phyloP scores from a whole-genome alignment of 805 yeast species.

The Wickerhamomyces silvicola region DNA sequence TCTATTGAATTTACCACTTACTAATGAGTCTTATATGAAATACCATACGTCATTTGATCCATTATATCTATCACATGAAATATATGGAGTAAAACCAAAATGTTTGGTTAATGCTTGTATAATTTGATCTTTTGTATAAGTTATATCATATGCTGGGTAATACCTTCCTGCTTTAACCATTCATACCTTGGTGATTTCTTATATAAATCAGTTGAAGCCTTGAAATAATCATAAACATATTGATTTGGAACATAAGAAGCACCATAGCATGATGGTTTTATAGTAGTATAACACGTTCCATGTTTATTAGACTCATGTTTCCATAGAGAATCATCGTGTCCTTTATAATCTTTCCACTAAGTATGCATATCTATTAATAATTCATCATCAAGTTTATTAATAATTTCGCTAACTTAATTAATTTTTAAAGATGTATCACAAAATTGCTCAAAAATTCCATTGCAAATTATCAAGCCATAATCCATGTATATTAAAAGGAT shows the following conservation, averaged over 20 bases:
- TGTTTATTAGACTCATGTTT: conserved; percentile 90
- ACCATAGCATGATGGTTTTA: conserved; percentile 65
- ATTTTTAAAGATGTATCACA: conserved; percentile 62
- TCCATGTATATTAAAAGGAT: conserved; percentile 77
- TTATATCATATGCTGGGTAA: conserved; percentile 53
- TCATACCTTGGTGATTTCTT: conserved; percentile 58
- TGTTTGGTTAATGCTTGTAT: conserved; percentile 42
- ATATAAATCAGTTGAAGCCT: conserved; percentile 51
- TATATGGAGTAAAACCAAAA: conserved; percentile 51
- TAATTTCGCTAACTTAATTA: conserved; percentile 37
- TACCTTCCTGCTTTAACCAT: conserved; percentile 62
- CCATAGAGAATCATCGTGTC: conserved; percentile 71
- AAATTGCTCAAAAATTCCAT: conserved; percentile 73
- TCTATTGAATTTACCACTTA: conserved; percentile 56
- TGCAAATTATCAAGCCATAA: conserved; percentile 87
- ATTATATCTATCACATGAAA: conserved; percentile 50
- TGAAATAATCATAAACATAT: conserved; percentile 64
- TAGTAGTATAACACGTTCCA: conserved; percentile 84
- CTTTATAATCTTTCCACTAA: conserved; percentile 71
- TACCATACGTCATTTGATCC: conserved; percentile 60
- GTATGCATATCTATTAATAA: conserved; percentile 50
- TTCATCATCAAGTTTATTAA: conserved; percentile 39
- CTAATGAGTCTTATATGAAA: conserved; percentile 68
- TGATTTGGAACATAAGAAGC: conserved; percentile 16
- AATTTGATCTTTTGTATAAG: conserved; percentile 53